phyloP scores from a whole-genome alignment of 768 basidiomycete species.

The Pholiota molesta region DNA sequence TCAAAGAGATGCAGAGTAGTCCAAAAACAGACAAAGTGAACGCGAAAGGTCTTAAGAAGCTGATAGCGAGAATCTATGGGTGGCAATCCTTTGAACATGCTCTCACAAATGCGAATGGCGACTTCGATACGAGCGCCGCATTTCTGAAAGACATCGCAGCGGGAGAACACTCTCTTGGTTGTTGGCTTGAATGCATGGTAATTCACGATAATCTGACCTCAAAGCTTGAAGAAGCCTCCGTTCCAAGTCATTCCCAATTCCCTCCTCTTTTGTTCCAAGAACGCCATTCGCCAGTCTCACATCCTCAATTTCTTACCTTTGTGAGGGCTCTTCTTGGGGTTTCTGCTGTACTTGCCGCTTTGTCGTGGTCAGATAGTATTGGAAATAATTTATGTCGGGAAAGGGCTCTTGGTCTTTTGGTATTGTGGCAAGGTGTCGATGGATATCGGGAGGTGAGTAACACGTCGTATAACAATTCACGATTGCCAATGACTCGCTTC shows the following conservation, averaged over 20 bases:
- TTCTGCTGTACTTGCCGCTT: slow-evolving; percentile 66
- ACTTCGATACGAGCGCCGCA: slow-evolving; percentile 49
- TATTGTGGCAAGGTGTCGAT: slow-evolving; percentile 66
- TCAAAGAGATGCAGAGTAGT: slow-evolving; percentile 40
- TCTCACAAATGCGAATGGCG: slow-evolving; percentile 52
- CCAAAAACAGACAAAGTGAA: slow-evolving; percentile 41
- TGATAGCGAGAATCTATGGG: slow-evolving; percentile 52
- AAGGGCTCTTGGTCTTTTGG: slow-evolving; percentile 61
- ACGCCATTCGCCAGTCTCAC: slow-evolving; percentile 32
- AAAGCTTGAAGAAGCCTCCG: slow-evolving; percentile 46
- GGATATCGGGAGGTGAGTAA: slow-evolving; percentile 71
- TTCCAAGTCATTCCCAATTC: slow-evolving; percentile 32
- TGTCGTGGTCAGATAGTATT: slow-evolving; percentile 81
- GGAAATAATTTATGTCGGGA: slow-evolving; percentile 67
- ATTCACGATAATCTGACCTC: slow-evolving; percentile 54
- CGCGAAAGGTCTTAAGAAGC: slow-evolving; percentile 47
- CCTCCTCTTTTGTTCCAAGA: slow-evolving; percentile 43
- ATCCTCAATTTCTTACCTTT: slow-evolving; percentile 65
- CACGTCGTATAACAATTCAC: slow-evolving; percentile 3
- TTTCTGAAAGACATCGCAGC: slow-evolving; percentile 63
- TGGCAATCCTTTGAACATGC: slow-evolving; percentile 69
- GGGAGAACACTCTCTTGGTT: slow-evolving; percentile 71
- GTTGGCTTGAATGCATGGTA: slow-evolving; percentile 73
- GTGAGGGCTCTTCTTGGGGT: slow-evolving; percentile 71
- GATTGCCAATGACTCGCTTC: slow-evolving; percentile 13